Conservation (phyloP, 2,329 filamentous ascomycete species). For the Nectriaceae sp. region DNA sequence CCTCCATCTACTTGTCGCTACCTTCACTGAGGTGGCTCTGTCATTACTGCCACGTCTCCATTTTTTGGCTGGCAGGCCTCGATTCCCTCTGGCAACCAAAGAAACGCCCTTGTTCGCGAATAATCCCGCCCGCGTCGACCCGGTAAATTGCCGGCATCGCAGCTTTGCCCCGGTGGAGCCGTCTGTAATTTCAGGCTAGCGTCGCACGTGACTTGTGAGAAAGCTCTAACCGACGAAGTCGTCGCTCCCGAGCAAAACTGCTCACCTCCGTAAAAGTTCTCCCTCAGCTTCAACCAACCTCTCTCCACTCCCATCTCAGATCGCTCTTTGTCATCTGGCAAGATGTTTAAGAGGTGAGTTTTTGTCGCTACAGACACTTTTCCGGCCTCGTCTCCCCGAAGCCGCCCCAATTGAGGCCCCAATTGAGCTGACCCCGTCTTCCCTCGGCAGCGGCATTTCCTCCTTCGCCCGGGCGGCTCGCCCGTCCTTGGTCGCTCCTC, state of each 20-base stretch:
- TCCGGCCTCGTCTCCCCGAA: constrained; percentile 22
- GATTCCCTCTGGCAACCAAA: not conserved
- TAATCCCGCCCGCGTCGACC: constrained; percentile 27
- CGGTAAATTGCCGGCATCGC: constrained; percentile 35
- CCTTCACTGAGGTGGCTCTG: not conserved
- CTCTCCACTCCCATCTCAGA: constrained; percentile 60
- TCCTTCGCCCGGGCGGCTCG: constrained; percentile 64
- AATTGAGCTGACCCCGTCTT: constrained; percentile 46
- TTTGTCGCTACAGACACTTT: constrained; percentile 30
- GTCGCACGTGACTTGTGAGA: constrained; percentile 41
- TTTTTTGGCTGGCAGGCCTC: not conserved
- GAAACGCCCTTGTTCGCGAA: constrained; percentile 19
- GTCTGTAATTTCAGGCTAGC: constrained; percentile 31
- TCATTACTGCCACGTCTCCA: not conserved
- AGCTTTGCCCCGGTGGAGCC: constrained; percentile 21
- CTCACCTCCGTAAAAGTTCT: constrained; percentile 52
- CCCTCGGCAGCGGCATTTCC: constrained; percentile 62
- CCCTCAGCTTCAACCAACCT: constrained; percentile 51
- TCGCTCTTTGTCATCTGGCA: constrained; percentile 69
- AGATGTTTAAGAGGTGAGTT: constrained; percentile 83
- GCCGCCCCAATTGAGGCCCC: constrained; percentile 46
- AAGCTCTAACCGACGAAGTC: constrained; percentile 49
- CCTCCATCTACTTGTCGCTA: not conserved
- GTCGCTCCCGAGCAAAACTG: constrained; percentile 48
- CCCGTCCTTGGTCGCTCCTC: constrained; percentile 60